Evolutionary conservation across 108 stramenopile genomes (phyloP).

Genomic region (Nitzschia sp.): DNA sequence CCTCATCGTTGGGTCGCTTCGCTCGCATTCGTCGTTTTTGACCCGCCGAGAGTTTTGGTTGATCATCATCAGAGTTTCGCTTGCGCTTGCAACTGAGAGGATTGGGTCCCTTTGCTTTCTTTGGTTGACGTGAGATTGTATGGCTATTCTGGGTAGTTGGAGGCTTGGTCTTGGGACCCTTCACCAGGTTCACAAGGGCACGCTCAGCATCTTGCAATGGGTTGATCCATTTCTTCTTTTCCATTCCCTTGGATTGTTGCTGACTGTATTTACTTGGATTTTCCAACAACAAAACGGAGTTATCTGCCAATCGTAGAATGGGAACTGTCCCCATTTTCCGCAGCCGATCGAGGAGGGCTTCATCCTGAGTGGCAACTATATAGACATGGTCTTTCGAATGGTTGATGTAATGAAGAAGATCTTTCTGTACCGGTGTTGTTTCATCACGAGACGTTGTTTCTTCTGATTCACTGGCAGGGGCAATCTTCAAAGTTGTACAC

Average conservation of each 20-base stretch:
- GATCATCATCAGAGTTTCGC: not conserved
- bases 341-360: slow-evolving; percentile 51
- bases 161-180: not conserved
- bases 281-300: slow-evolving; percentile 71
- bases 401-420: slow-evolving; percentile 1
- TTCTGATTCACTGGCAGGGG: not conserved
- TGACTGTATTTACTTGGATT: slow-evolving; percentile 67
- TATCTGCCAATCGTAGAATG: slow-evolving; percentile 59
- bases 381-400: slow-evolving; percentile 28
- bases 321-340: slow-evolving; percentile 56
- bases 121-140: slow-evolving; percentile 33
- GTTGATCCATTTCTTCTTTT: slow-evolving; percentile 60
- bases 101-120: slow-evolving; percentile 74
- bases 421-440: slow-evolving; percentile 35
- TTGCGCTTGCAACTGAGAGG: slow-evolving; percentile 75
- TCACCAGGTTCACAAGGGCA: slow-evolving; percentile 47
- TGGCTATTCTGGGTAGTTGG: not conserved
- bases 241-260: slow-evolving; percentile 37
- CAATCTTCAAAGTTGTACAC: slow-evolving; percentile 21
- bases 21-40: slow-evolving; percentile 19
- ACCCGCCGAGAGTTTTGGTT: slow-evolving; percentile 9
- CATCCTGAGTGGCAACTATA: slow-evolving; percentile 83
- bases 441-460: slow-evolving; percentile 1
- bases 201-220: slow-evolving; percentile 59
- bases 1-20: too few relatives aligned